phyloP scores from a whole-genome alignment of 148 eudicot species.

The Heliosperma pusillum region DNA sequence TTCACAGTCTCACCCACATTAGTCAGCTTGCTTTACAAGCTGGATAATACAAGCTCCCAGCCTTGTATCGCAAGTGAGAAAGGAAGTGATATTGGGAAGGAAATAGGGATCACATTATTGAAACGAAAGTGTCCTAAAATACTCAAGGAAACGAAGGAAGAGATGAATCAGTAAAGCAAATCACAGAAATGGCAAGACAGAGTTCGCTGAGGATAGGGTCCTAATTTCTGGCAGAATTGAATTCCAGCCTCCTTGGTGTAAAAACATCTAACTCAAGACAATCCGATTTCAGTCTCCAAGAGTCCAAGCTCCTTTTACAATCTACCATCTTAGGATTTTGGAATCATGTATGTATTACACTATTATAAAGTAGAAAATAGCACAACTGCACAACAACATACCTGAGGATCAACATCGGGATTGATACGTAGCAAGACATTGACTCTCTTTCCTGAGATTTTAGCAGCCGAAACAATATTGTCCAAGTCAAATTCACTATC shows the following conservation, averaged over 20 bases:
- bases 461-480: conserved; percentile 84
- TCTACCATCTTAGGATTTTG: not conserved
- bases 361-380: not conserved
- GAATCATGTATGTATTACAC: not conserved
- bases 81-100: too few species aligned
- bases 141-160: not conserved
- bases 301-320: not conserved
- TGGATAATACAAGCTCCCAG: too few species aligned
- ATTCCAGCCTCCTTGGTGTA: not conserved
- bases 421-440: conserved; percentile 91
- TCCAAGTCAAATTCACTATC: conserved; percentile 94
- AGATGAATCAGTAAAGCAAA: not conserved
- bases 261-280: not conserved
- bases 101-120: not conserved
- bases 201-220: not conserved
- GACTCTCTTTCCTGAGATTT: conserved; percentile 72
- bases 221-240: not conserved
- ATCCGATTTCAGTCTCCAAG: not conserved
- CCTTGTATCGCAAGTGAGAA: too few species aligned
- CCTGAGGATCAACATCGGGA: conserved; percentile 99
- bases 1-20: too few species aligned
- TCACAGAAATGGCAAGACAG: not conserved
- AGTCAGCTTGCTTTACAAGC: too few species aligned
- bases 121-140: not conserved
- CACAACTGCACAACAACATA: conserved; percentile 21